phyloP scores from a whole-genome alignment of 306 rosid species.

The Crataegus laevigata region DNA sequence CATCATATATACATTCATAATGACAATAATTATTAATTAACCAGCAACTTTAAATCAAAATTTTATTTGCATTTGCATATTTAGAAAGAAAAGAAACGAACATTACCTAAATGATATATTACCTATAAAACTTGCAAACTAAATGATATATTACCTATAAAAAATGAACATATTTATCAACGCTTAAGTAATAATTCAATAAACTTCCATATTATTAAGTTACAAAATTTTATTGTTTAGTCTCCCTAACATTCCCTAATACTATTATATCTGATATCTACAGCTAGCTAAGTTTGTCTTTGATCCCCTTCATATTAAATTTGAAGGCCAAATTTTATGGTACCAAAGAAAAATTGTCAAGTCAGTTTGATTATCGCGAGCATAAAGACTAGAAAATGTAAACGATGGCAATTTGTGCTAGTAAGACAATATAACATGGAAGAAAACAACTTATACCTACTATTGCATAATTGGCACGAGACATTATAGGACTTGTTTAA shows the following conservation, averaged over 20 bases:
- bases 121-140: no score
- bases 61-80: background rate
- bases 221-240: no score
- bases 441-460: background rate
- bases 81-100: no score
- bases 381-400: background rate
- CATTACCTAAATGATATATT: no score
- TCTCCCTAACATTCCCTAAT: accelerated
- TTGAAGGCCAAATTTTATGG: background rate
- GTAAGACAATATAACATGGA: background rate
- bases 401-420: background rate
- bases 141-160: no score
- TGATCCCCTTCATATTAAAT: background rate
- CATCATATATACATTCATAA: background rate
- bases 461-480: background rate
- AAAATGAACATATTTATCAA: no score
- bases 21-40: background rate
- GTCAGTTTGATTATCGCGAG: background rate
- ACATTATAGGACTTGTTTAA: no score
- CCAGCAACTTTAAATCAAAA: background rate
- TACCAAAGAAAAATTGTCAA: background rate
- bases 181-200: no score
- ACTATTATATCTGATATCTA: no score
- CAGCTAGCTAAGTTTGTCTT: background rate
- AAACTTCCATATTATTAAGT: no score